Base-by-base conservation (phyloP, 805 yeast species). In the Yarrowia sp. region DNA sequence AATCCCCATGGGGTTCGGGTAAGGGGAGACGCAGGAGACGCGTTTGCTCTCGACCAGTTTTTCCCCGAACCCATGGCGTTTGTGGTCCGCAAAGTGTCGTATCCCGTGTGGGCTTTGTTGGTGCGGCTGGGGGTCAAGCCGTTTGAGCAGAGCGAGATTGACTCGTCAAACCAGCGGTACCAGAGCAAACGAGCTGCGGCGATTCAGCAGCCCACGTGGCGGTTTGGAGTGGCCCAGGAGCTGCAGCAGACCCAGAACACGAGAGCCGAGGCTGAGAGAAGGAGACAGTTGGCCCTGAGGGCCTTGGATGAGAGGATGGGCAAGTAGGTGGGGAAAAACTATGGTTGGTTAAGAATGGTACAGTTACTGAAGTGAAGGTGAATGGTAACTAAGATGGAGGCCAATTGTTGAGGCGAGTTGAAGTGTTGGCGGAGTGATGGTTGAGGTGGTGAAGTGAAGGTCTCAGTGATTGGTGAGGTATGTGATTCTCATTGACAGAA, bases 21-120 rank as follows among this genome's bases (percentile, higher is more conserved):
- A 11, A 77, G 84, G 36, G 97, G 98, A 46, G 97, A 92, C 77
- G 97, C 97, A 0, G 88, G 95, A 0, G 97, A 93, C 72, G 89
- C 94, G 0, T 93, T 93, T 81, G 87, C 90, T 68, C 82, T 93
- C 71, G 87, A 88, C 41, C 89, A 89, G 73, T 91, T 93, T 76
- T 93, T 93, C 86, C 98, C 98, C 0, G 86, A 82, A 59, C 75
- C 84, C 1, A 43, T 84, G 2, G 85, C 86, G 68, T 84, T 86
- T 2, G 71, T 83, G 35, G 65, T 58, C 12, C 41, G 65, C n/a
- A 43, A 58, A 35, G 40, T 63, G 19, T 46, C 67, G n/a, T 36
- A 48, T 22, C 67, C 56, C 5, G 76, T 91, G 59, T 80, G 81
- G 42, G 70, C 82, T 45, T 79, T 78, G 3, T 78, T 78, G 50